These are phyloP conservation scores for Pseudonitzschia multistriata DNA, from an alignment of 108 stramenopile species.

Conservation along the genomic window DNA sequence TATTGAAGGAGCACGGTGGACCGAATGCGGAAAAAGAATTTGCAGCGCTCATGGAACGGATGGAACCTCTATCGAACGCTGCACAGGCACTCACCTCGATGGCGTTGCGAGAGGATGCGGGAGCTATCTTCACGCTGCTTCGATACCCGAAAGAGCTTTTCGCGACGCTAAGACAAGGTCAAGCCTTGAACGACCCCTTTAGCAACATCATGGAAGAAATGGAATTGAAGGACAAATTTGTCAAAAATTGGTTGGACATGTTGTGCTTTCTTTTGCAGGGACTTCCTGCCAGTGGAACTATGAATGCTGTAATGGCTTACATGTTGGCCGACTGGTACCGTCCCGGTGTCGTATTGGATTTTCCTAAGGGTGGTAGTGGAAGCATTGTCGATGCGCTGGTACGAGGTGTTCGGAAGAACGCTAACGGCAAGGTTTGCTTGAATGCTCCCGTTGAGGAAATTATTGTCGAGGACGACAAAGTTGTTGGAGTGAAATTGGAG, in stretches of 20 bases:
- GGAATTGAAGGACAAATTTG: constrained; percentile 77
- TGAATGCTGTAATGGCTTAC: constrained; percentile 92
- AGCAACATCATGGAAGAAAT: constrained; percentile 66
- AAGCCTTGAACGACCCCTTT: constrained; percentile 66
- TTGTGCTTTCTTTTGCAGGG: constrained; percentile 87
- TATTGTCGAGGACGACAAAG: constrained; percentile 75
- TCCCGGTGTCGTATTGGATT: constrained; percentile 87
- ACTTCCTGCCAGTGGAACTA: constrained; percentile 80
- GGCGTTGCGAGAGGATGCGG: constrained; percentile 66
- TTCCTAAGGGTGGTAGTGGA: constrained; percentile 86
- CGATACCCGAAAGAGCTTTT: constrained; percentile 71
- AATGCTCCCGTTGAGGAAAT: constrained; percentile 82
- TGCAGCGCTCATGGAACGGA: constrained; percentile 56
- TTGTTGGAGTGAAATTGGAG: constrained; percentile 69
- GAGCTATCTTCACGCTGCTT: constrained; percentile 57
- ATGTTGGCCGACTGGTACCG: constrained; percentile 93
- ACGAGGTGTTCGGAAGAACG: constrained; percentile 75
- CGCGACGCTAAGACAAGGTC: constrained; percentile 59
- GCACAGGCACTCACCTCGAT: constrained; percentile 71
- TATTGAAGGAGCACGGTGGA: constrained; percentile 68
- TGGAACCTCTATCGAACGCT: constrained; percentile 70
- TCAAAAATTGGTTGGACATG: constrained; percentile 86
- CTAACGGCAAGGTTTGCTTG: constrained; percentile 51
- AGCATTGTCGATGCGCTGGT: constrained; percentile 87
- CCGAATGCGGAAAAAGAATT: constrained; percentile 70